Conservation (phyloP, 129 eudicot species). For the Ambrosia artemisiifolia region DNA sequence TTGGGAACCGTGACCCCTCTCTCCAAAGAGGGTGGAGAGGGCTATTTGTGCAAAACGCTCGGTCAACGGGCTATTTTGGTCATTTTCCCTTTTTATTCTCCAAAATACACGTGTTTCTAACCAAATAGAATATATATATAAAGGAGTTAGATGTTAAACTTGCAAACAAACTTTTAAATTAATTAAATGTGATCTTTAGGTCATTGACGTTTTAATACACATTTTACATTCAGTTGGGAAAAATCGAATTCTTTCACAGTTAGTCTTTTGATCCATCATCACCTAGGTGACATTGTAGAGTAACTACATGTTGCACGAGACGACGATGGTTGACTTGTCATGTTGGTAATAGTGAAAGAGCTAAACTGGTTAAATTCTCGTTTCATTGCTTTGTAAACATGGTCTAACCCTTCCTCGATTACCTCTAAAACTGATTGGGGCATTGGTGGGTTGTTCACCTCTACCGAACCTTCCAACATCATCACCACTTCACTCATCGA, state of each 20-base stretch:
- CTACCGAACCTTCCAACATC: constrained; percentile 88
- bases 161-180: not conserved
- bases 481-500: constrained; percentile 95
- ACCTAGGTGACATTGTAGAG: constrained; percentile 94
- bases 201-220: not conserved
- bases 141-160: not conserved
- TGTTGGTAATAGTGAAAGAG: constrained; percentile 54
- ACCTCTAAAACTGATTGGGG: constrained; percentile 86
- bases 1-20: too few relatives aligned
- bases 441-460: constrained; percentile 73
- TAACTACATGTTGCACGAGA: constrained; percentile 96
- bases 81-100: too few relatives aligned
- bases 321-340: constrained; percentile 61
- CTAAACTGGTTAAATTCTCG: constrained; percentile 73
- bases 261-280: constrained; percentile 8
- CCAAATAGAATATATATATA: too few relatives aligned
- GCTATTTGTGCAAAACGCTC: too few relatives aligned
- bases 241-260: not conserved
- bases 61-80: too few relatives aligned
- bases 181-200: not conserved
- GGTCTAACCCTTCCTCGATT: constrained; percentile 89
- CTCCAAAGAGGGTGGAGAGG: too few relatives aligned
- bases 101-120: too few relatives aligned
- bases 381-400: constrained; percentile 91
- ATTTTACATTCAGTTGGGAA: not conserved